A percentile compares a stretch with the other conserved stretches of the same genome.
Evolutionary conservation across 768 basidiomycete genomes (phyloP).

Genomic region (Phaeolepiota aurea): DNA sequence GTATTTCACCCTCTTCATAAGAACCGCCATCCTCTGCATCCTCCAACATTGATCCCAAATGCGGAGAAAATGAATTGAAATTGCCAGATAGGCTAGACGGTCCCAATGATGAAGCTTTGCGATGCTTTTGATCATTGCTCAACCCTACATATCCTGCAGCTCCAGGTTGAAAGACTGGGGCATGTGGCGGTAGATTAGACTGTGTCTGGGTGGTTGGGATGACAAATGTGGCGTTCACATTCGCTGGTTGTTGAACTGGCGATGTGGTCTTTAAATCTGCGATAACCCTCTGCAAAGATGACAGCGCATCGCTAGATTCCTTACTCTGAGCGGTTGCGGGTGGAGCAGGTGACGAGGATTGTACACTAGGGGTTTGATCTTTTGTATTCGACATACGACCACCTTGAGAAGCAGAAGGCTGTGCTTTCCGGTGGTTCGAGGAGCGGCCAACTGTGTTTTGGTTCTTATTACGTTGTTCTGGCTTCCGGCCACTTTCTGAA

Average conservation of each 20-base stretch:
- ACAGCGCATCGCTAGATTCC: conserved; percentile 73
- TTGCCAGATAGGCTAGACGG: conserved; percentile 45
- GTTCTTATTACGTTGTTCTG: conserved; percentile 48
- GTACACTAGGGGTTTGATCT: conserved; percentile 35
- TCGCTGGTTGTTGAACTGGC: conserved; percentile 42
- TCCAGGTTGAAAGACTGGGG: conserved; percentile 70
- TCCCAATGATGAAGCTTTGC: conserved; percentile 75
- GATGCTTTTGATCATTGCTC: conserved; percentile 56
- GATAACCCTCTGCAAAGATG: conserved; percentile 88
- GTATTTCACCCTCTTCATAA: conserved; percentile 77
- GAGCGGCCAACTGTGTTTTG: conserved; percentile 40
- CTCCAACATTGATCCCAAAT: conserved; percentile 79
- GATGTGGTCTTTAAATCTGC: conserved; percentile 87
- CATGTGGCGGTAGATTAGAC: conserved; percentile 55
- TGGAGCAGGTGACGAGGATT: conserved; percentile 32
- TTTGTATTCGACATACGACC: conserved; percentile 33
- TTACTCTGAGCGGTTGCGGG: conserved; percentile 43
- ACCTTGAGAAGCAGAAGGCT: conserved; percentile 50
- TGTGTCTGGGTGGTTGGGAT: conserved; percentile 39
- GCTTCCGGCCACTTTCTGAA: conserved; percentile 44
- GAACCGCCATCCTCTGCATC: conserved; percentile 59
- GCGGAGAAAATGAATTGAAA: conserved; percentile 68
- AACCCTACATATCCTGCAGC: conserved; percentile 45
- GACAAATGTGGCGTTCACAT: conserved; percentile 31
- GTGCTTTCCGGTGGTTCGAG: conserved; percentile 45